Conservation (phyloP, 2,329 filamentous ascomycete species). For the Parasarocladium wereldwijsianum region DNA sequence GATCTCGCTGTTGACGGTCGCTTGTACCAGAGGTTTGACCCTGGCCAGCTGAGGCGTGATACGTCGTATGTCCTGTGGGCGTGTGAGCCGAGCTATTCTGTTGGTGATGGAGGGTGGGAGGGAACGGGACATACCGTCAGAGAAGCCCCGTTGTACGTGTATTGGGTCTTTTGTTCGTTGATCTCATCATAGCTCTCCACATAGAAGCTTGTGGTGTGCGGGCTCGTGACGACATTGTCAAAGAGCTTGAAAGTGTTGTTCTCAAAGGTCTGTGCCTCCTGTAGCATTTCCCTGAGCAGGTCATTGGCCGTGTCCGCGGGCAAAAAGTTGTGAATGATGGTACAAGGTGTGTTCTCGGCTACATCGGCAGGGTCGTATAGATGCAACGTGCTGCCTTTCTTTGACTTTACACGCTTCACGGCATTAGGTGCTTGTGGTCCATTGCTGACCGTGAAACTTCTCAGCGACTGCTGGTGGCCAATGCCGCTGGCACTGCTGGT, state of each 20-base stretch:
- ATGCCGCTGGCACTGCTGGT: constrained; percentile 25
- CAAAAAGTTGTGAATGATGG: constrained; percentile 84
- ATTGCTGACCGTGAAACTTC: constrained; percentile 26
- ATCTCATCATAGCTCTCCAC: constrained; percentile 61
- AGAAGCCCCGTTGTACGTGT: constrained; percentile 69
- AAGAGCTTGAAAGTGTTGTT: constrained; percentile 72
- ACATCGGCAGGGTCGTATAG: constrained; percentile 73
- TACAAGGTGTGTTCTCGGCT: constrained; percentile 73
- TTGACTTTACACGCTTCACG: constrained; percentile 44
- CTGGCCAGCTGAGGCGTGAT: constrained; percentile 60
- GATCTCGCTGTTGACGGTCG: constrained; percentile 68
- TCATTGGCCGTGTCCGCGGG: constrained; percentile 54
- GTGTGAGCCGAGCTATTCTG: neutral
- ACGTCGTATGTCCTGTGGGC: constrained; percentile 51
- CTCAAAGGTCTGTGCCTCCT: constrained; percentile 57
- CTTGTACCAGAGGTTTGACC: constrained; percentile 56
- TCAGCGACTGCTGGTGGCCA: constrained; percentile 50
- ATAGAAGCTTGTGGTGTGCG: constrained; percentile 74
- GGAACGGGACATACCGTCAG: constrained; percentile 33
- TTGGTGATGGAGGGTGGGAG: neutral
- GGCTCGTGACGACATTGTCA: constrained; percentile 71
- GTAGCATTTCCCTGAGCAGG: constrained; percentile 60
- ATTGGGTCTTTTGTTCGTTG: constrained; percentile 57
- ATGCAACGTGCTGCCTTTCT: constrained; percentile 70
- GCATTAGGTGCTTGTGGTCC: constrained; percentile 6